These are phyloP conservation scores for Omphalotus guepiniiformis DNA, from an alignment of 768 basidiomycete species.

Conservation along the genomic window DNA sequence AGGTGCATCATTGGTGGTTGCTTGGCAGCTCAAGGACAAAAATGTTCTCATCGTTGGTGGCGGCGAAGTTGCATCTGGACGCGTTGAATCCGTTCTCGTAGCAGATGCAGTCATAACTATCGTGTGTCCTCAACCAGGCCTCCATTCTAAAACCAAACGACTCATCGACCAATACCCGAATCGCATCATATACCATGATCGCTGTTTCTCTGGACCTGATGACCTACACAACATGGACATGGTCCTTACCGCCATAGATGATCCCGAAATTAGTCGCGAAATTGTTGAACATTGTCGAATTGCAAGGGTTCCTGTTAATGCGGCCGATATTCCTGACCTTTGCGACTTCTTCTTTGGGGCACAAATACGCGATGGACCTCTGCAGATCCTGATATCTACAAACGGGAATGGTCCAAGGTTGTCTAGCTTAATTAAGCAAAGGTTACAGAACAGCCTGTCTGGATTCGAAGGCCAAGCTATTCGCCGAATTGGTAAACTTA, in stretches of 20 bases:
- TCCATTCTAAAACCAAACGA: slow-evolving; percentile 55
- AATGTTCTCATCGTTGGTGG: slow-evolving; percentile 91
- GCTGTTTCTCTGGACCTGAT: slow-evolving; percentile 56
- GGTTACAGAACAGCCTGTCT: slow-evolving; percentile 66
- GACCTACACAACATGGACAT: slow-evolving; percentile 74
- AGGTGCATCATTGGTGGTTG: slow-evolving; percentile 81
- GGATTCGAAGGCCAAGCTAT: slow-evolving; percentile 74
- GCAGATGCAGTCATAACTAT: slow-evolving; percentile 78
- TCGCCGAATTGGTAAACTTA: slow-evolving; percentile 69
- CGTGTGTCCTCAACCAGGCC: slow-evolving; percentile 63
- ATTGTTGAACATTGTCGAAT: slow-evolving; percentile 70
- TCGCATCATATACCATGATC: slow-evolving; percentile 68
- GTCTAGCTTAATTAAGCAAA: slow-evolving; percentile 75
- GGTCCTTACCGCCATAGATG: slow-evolving; percentile 92
- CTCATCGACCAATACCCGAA: slow-evolving; percentile 45
- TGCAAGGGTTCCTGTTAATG: slow-evolving; percentile 81
- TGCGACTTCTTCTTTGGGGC: slow-evolving; percentile 99
- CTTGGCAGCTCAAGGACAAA: slow-evolving; percentile 87
- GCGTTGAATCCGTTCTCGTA: slow-evolving; percentile 80
- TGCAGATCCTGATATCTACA: slow-evolving; percentile 96
- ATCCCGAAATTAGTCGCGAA: slow-evolving; percentile 62
- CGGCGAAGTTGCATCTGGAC: slow-evolving; percentile 85
- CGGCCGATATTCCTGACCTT: slow-evolving; percentile 90
- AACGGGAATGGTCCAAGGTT: slow-evolving; percentile 91
- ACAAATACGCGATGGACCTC: slow-evolving; percentile 82